phyloP scores from a whole-genome alignment of 2,329 filamentous ascomycete species.

The Fusarium palustre region DNA sequence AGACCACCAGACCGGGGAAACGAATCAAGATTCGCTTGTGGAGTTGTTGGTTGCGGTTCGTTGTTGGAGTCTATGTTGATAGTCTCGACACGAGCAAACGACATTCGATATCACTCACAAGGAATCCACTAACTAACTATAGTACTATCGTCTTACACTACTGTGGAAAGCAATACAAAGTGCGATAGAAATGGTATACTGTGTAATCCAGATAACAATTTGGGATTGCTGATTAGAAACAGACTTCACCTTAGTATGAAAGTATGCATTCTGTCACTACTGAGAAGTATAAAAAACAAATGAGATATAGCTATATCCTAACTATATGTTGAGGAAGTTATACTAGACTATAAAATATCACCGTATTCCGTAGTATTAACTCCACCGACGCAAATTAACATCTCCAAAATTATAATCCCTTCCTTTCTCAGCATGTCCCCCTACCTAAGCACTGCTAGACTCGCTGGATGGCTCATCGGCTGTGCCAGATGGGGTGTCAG shows the following conservation, averaged over 20 bases:
- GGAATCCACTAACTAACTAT: too few relatives aligned
- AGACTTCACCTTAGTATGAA: not conserved
- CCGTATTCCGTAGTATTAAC: not conserved
- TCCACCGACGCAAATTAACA: not conserved
- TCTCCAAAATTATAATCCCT: not conserved
- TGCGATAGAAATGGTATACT: not conserved
- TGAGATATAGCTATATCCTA: not conserved
- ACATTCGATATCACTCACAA: not conserved
- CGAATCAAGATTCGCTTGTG: not conserved
- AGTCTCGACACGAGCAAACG: fast-evolving
- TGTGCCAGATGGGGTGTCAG: not conserved
- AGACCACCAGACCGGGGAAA: not conserved
- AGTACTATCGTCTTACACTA: too few relatives aligned
- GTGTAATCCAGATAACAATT: fast-evolving
- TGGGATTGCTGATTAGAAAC: fast-evolving
- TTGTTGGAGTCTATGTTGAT: not conserved
- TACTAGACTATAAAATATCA: too few relatives aligned
- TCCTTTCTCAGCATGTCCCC: not conserved
- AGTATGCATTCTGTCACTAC: not conserved
- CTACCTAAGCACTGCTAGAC: not conserved
- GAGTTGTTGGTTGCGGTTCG: not conserved
- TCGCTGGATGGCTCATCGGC: not conserved
- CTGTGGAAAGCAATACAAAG: not conserved
- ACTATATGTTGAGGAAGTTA: not conserved
- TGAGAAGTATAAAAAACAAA: not conserved